Conservation (phyloP, 2,329 filamentous ascomycete species). For the Cytospora mali region DNA sequence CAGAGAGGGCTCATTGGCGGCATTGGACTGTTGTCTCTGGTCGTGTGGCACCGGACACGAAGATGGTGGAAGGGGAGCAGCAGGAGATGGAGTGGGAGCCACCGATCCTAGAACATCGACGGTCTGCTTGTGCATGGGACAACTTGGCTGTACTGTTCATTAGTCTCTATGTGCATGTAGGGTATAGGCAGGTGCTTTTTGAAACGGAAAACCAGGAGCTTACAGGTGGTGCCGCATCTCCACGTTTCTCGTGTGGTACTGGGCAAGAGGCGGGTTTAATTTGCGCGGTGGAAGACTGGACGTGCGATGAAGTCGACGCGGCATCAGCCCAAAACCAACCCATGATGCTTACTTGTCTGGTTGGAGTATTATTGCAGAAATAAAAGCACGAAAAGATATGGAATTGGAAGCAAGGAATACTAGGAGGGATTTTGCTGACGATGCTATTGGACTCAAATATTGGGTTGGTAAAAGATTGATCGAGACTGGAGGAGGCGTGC, state of each 20-base stretch:
- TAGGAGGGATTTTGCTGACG: neutral
- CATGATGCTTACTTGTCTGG: conserved; percentile 43
- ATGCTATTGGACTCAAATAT: neutral
- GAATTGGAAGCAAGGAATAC: neutral
- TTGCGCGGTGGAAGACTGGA: conserved; percentile 21
- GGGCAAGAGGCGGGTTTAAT: conserved; percentile 28
- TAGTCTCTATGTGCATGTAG: conserved; percentile 24
- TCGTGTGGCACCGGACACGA: conserved; percentile 52
- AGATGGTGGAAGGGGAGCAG: conserved; percentile 37
- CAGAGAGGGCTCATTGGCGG: conserved; percentile 43
- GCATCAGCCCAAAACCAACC: conserved; percentile 67
- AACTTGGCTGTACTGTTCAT: conserved; percentile 47
- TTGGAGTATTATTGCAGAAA: neutral
- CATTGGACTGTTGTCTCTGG: conserved; percentile 23
- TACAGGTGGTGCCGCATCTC: conserved; percentile 44
- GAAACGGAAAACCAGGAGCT: conserved; percentile 26
- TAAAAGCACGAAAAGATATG: neutral
- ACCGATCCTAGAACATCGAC: conserved; percentile 49
- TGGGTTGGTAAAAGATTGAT: conserved; percentile 15
- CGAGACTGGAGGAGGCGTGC: conserved; percentile 16
- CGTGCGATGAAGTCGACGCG: conserved; percentile 36
- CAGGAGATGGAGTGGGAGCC: conserved; percentile 35
- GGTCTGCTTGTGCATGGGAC: conserved; percentile 61
- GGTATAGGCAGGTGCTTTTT: neutral
- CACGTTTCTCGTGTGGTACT: conserved; percentile 31